Conservation (phyloP, 192 early-diverging fungal genomes). For the Oehlia diaphana region DNA sequence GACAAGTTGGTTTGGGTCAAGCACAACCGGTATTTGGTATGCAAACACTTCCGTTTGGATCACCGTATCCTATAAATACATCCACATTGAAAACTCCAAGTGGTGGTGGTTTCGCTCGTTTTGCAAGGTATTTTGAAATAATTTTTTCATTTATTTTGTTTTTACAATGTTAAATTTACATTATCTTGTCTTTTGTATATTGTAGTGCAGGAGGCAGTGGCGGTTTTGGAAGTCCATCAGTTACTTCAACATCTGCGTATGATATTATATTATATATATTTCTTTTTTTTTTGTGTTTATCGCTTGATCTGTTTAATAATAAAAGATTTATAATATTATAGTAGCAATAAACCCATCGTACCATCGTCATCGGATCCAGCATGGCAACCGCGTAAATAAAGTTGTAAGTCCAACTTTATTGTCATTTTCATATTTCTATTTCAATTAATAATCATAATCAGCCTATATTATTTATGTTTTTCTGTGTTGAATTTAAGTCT, state of each 20-base stretch:
- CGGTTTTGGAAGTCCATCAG: background rate
- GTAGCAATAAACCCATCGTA: too few species aligned
- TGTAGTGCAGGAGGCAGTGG: background rate
- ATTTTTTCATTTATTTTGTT: background rate
- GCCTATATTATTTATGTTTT: too few species aligned
- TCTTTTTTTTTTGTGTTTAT: background rate
- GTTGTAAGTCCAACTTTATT: too few species aligned
- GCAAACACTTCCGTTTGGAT: background rate
- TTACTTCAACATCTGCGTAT: background rate
- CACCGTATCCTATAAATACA: background rate
- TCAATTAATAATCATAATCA: too few species aligned
- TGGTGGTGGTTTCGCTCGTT: background rate
- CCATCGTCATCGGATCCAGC: too few species aligned
- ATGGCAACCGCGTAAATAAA: too few species aligned
- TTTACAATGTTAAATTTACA: background rate
- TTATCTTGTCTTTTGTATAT: too few species aligned
- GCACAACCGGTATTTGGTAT: background rate
- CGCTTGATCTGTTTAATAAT: too few species aligned
- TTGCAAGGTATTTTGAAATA: background rate
- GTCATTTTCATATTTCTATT: too few species aligned
- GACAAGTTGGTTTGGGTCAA: background rate
- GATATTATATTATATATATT: background rate
- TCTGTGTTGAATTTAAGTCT: too few species aligned
- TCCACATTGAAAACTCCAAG: background rate
- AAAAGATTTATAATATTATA: too few species aligned